phyloP scores from a whole-genome alignment of 2,329 filamentous ascomycete species.

The Podosphaera fusca region DNA sequence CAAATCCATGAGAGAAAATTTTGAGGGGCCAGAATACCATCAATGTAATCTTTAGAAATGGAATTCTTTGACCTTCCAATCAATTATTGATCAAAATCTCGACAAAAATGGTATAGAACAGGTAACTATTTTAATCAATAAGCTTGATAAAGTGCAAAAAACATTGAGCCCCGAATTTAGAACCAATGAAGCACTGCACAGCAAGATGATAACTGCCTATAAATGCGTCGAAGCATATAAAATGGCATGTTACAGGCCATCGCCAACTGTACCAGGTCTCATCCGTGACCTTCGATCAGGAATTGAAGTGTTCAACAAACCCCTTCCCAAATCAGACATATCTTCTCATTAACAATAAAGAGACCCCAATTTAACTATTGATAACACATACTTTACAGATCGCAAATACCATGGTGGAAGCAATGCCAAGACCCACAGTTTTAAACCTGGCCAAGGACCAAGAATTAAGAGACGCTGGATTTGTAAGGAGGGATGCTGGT shows the following conservation, averaged over 20 bases:
- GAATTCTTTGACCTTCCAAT: not conserved
- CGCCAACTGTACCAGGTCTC: not conserved
- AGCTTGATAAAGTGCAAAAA: not conserved
- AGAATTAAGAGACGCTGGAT: not conserved
- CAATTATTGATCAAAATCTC: not conserved
- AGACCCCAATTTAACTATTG: not conserved
- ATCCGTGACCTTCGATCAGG: not conserved
- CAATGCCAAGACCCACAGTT: not conserved
- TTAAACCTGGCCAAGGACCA: not conserved
- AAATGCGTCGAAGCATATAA: not conserved
- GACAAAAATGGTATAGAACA: not conserved
- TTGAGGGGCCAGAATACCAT: not conserved
- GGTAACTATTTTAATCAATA: not conserved
- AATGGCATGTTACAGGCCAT: not conserved
- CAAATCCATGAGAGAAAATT: not conserved
- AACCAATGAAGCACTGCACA: not conserved
- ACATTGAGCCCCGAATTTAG: not conserved
- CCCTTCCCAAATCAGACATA: not conserved
- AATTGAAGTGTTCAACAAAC: not conserved
- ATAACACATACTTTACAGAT: not conserved
- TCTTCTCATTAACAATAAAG: not conserved
- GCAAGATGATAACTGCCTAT: not conserved
- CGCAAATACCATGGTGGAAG: not conserved
- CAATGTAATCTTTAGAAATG: not conserved
- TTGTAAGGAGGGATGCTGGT: not conserved